Conservation (phyloP, 345 rosid species). For the Cardamine occulta region DNA sequence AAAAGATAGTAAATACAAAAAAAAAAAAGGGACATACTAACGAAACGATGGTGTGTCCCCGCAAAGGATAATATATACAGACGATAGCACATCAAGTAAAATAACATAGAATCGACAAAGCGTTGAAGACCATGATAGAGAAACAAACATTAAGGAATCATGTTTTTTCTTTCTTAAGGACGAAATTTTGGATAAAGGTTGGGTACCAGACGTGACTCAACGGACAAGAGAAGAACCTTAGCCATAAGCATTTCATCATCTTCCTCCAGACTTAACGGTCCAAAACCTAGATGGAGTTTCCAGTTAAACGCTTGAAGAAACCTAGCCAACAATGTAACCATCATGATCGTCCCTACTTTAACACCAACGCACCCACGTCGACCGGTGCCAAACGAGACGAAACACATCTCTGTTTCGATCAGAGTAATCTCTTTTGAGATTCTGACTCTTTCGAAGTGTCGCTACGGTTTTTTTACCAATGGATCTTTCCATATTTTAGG, state of each 20-base stretch:
- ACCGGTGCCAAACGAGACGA: conserved; percentile 45
- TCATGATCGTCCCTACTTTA: conserved; percentile 44
- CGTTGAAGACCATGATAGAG: background rate
- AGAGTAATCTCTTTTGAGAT: conserved; percentile 30
- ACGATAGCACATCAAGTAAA: background rate
- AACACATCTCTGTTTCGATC: conserved; percentile 41
- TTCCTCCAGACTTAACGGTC: conserved; percentile 34
- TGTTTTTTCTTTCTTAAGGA: background rate
- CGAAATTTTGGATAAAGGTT: conserved; percentile 37
- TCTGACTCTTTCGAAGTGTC: conserved; percentile 39
- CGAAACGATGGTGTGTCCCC: background rate
- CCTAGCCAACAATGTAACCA: conserved; percentile 45
- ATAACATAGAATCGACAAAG: background rate
- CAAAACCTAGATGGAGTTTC: conserved; percentile 21
- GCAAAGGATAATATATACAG: background rate
- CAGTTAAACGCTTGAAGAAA: conserved; percentile 45
- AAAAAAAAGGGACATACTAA: background rate
- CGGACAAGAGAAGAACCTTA: conserved; percentile 39
- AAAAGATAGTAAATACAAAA: background rate
- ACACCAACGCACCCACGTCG: conserved; percentile 47
- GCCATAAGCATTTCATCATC: conserved; percentile 40
- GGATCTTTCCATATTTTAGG: conserved; percentile 42
- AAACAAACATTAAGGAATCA: background rate
- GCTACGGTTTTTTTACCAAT: conserved; percentile 40
- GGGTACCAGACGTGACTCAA: conserved; percentile 40